These are phyloP conservation scores for Collybia mongolica DNA, from an alignment of 768 basidiomycete species.

Conservation along the genomic window DNA sequence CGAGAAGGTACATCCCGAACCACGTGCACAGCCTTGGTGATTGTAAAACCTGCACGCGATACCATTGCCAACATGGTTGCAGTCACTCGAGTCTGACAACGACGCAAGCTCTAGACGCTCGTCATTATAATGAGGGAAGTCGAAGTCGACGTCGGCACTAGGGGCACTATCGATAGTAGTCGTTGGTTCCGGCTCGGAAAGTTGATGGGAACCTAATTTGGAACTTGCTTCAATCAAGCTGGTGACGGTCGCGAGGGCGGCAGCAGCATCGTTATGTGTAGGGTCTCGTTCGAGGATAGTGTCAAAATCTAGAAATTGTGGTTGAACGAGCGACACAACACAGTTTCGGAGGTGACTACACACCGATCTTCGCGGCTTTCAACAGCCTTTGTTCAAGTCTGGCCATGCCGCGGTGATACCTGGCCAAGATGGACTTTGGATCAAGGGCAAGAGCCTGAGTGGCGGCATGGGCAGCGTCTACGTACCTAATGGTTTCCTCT, in stretches of 20 bases:
- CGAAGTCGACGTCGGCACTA: slow-evolving; percentile 25
- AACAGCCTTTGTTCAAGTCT: slow-evolving; percentile 20
- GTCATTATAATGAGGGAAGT: slow-evolving; percentile 32
- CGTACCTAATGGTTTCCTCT: slow-evolving; percentile 6
- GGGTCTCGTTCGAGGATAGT: slow-evolving; percentile 31
- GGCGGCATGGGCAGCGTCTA: slow-evolving; percentile 19
- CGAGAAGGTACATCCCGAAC: slow-evolving; percentile 40
- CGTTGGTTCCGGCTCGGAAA: slow-evolving; percentile 10
- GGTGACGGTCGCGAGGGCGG: slow-evolving; percentile 22
- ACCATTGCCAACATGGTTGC: slow-evolving; percentile 47
- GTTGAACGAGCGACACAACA: no score
- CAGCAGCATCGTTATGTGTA: slow-evolving; percentile 21
- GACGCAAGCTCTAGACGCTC: slow-evolving; percentile 35
- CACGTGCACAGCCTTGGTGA: slow-evolving; percentile 45
- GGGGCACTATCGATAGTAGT: not conserved
- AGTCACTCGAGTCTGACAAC: slow-evolving; percentile 55
- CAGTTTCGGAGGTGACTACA: not conserved
- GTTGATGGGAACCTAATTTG: slow-evolving; percentile 8
- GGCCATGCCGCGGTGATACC: slow-evolving; percentile 17
- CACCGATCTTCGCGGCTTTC: slow-evolving; percentile 25
- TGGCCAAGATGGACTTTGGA: slow-evolving; percentile 16
- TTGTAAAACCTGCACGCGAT: slow-evolving; percentile 59
- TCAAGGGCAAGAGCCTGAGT: slow-evolving; percentile 21
- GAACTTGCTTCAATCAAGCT: slow-evolving; percentile 17
- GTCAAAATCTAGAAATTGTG: slow-evolving; percentile 29